phyloP scores from a whole-genome alignment of 2,329 filamentous ascomycete species.

The Raffaelea albimanens region DNA sequence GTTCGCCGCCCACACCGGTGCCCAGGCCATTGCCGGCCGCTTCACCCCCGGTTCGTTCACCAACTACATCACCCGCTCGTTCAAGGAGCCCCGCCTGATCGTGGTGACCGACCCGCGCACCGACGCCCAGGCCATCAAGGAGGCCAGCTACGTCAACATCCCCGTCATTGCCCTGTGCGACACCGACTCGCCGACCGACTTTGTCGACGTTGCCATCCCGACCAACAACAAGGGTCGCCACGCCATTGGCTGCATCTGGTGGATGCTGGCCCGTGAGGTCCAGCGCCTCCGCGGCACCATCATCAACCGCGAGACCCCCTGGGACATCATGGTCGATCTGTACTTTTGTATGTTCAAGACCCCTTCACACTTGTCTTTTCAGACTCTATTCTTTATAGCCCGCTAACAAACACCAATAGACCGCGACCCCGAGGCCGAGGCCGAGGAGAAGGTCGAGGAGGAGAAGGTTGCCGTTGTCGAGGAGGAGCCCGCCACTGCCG shows the following conservation, averaged over 20 bases:
- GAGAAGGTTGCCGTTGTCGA: conserved; percentile 84
- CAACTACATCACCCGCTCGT: conserved; percentile 99
- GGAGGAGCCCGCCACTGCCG: conserved; percentile 71
- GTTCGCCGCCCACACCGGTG: conserved; percentile 97
- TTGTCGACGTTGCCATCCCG: conserved; percentile 98
- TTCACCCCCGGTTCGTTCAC: conserved; percentile 99
- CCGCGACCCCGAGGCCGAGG: conserved; percentile 98
- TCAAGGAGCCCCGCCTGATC: conserved; percentile 99
- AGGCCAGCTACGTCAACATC: conserved; percentile 99
- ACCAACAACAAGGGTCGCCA: conserved; percentile 99
- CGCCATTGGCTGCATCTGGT: conserved; percentile 97
- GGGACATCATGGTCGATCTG: conserved; percentile 99
- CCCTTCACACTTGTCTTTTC: background rate
- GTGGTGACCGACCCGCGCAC: conserved; percentile 99
- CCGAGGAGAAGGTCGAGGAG: conserved; percentile 92
- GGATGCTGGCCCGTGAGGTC: conserved; percentile 99
- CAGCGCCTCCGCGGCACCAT: conserved; percentile 97
- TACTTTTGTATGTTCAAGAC: conserved; percentile 72
- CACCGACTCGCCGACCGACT: conserved; percentile 98
- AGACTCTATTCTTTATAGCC: background rate
- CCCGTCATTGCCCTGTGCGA: conserved; percentile 98
- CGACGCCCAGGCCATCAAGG: conserved; percentile 99
- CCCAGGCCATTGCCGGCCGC: conserved; percentile 94
- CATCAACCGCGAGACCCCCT: conserved; percentile 88
- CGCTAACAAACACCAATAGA: too few relatives aligned